Percentiles rank a stretch among this genome's conserved stretches.
Evolutionary conservation across 148 eudicot species (phyloP).

Genomic region (Suaeda aralocaspica): DNA sequence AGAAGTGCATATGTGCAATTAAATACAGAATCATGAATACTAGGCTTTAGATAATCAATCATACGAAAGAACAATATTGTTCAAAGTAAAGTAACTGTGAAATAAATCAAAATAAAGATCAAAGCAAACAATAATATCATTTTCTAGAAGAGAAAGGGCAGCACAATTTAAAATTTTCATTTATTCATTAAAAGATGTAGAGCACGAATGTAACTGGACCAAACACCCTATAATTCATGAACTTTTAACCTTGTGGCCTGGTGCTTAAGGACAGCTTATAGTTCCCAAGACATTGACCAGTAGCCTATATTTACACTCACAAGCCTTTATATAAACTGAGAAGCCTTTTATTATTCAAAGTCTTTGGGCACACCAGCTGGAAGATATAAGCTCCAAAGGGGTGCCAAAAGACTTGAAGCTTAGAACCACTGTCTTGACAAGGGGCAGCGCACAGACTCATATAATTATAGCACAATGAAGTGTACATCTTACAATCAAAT

Average conservation of each 20-base stretch:
- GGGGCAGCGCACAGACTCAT: background rate
- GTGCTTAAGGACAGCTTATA: too few relatives aligned
- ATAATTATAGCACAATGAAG: background rate
- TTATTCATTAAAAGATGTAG: too few relatives aligned
- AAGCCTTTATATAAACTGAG: background rate
- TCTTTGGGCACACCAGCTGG: background rate
- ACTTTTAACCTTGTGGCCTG: background rate
- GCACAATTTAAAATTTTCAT: too few relatives aligned
- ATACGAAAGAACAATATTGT: too few relatives aligned
- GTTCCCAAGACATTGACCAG: background rate
- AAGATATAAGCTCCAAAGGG: background rate
- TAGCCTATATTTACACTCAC: background rate
- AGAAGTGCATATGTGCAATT: too few relatives aligned
- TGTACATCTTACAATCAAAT: background rate
- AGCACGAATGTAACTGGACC: background rate
- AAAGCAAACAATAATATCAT: too few relatives aligned
- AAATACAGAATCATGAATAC: too few relatives aligned
- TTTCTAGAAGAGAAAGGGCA: too few relatives aligned
- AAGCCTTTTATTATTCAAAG: background rate
- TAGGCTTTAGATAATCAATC: too few relatives aligned
- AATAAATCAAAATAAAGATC: too few relatives aligned
- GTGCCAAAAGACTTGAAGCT: background rate
- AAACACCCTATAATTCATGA: too few relatives aligned
- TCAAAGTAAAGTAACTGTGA: too few relatives aligned
- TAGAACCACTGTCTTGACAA: slow-evolving; percentile 1